Base-by-base conservation (phyloP, 106 monocot species). In the Posidonia australis region DNA sequence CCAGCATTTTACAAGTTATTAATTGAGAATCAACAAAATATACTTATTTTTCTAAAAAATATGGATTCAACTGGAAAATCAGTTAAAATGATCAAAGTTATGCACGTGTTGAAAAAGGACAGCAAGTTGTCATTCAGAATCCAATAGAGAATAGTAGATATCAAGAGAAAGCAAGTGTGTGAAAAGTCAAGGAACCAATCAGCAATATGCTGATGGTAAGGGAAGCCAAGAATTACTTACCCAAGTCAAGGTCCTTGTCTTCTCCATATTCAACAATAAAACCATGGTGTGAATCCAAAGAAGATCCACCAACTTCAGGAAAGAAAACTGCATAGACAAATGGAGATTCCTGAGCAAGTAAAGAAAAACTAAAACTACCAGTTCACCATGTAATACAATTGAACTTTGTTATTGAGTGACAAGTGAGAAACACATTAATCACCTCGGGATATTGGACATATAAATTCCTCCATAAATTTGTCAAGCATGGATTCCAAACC, bases 251-350 rank as follows among this genome's bases (percentile, higher is more conserved):
- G 79, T 96, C 94, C 77, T 77, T 90, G 53, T 96, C 82, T 70
- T 86, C 80, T 46, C 94, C 94, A 77, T 96, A 96, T 67, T 96
- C 90, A 61, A 96, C 94, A 20, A 96, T 79, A 81, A 90, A 93
- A 52, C 86, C 93, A 67, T 93, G 93, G 74, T 93, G 93, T 26
- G 83, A 79, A 52, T 93, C 93, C 44, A 93, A 63, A 60, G 89
- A 77, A 52, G 81, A 78, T 70, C 90, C 96, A 59, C 96, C 96
- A 76, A 96, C 90, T 20, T 90, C 87, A 44, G 80, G 69, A 79
- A 77, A 90, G 43, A 87, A 82, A 16, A 96, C 96, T 96, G 80
- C 74, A 85, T 12, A 45, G 24, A 67, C 18, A 36, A 54, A 36
- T 25, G 10, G 53, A 20, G 19, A 54, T 1, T 23, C 41, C 6